Base-by-base conservation (phyloP, 2,329 filamentous ascomycete species). In the Magnaporthiopsis rhizophila region DNA sequence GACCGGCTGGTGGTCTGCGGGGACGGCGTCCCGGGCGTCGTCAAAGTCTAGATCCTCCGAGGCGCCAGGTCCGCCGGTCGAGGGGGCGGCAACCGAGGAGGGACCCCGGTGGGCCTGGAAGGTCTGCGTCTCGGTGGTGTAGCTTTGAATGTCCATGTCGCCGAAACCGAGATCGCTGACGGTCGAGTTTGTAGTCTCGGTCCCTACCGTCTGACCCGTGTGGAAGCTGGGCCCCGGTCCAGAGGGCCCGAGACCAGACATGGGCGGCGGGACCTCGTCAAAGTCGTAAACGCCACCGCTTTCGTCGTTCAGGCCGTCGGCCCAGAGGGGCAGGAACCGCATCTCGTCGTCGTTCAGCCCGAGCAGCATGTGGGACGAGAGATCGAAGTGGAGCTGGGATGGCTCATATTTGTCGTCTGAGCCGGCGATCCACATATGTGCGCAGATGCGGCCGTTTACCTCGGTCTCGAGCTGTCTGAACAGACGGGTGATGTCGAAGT, bases 241-340 rank as follows among this genome's bases (percentile, higher is more conserved):
- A 32, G 70, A 76, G 1, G 80, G 79, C 0, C 80, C 80, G 70
- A 80, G 74, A 0, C 78, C 73, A 1, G 80, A 73, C 0, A 74
- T 74, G 0, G 80, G 80, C 15, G 81, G 73, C 5, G 56, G 61
- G 11, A 62, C 56, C 12, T 30, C 56, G 3, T 68, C 67, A 0
- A 72, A 65, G 66, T 80, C 77, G 64, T 80, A 82, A 1, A 84
- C 80, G 7, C 80, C 80, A 28, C 81, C 80, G 5, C 79, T 81
- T 21, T 78, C 79, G 67, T 85, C 82, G 65, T 84, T 77, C 58
- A 76, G 72, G 1, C 77, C 87, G 4, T 83, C 86, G 0, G 86
- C 86, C 86, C 86, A 90, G 4, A 89, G 75, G 0, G 88, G 87
- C 3, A 90, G 77, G 67, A 81, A 89, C 65, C 83, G 83, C 67